phyloP scores from a whole-genome alignment of 1,284 basidiomycete species.

The Irpex sp. region DNA sequence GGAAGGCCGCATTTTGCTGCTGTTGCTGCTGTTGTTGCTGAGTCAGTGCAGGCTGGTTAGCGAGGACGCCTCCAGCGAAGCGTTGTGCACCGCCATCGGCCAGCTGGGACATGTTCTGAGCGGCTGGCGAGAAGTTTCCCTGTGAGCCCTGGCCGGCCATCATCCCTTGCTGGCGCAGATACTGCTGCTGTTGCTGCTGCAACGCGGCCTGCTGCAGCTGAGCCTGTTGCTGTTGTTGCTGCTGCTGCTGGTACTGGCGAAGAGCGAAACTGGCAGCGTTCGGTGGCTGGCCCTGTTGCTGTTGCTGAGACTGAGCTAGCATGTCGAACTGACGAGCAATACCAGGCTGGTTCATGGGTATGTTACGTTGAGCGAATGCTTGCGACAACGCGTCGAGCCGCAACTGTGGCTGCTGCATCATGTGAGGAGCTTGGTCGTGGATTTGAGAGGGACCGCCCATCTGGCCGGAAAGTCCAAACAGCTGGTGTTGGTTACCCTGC shows the following conservation, averaged over 20 bases:
- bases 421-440: conserved; percentile 5
- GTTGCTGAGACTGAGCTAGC: conserved; percentile 22
- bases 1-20: background rate
- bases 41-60: background rate
- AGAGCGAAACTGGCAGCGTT: conserved; percentile 15
- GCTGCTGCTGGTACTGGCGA: conserved; percentile 19
- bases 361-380: background rate
- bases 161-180: conserved; percentile 7
- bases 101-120: background rate
- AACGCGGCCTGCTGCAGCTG: conserved; percentile 17
- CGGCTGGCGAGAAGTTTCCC: background rate
- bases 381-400: background rate
- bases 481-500: conserved; percentile 9
- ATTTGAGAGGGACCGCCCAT: conserved; percentile 10
- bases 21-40: conserved; percentile 4
- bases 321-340: conserved; percentile 34
- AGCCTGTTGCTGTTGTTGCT: conserved; percentile 12
- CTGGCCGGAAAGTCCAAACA: conserved; percentile 9
- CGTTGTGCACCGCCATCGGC: background rate
- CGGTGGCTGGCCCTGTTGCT: conserved; percentile 29
- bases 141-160: background rate
- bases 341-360: conserved; percentile 19
- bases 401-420: conserved; percentile 4
- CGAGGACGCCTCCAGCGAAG: background rate
- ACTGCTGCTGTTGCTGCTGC: conserved; percentile 16